These are phyloP conservation scores for Aspergillus sp. DNA, from an alignment of 2,329 filamentous ascomycete genomes.

Conservation along the genomic window DNA sequence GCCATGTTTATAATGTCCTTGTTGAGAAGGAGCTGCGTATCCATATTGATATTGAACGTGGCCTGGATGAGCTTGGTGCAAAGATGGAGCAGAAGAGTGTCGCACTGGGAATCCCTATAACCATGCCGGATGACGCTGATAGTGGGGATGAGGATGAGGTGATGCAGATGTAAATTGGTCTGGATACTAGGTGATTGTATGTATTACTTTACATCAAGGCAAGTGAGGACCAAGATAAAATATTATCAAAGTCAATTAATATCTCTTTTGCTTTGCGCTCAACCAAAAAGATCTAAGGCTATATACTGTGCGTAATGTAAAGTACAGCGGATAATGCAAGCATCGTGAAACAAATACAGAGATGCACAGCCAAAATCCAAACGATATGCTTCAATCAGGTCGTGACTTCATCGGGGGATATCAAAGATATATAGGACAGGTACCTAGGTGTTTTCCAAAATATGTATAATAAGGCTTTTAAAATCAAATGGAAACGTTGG, in stretches of 20 bases:
- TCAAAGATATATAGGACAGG: not conserved
- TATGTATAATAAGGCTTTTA: not conserved
- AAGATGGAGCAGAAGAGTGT: conserved; percentile 16
- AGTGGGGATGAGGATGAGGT: conserved; percentile 25
- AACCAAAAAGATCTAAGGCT: conserved; percentile 1
- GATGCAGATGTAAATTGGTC: conserved; percentile 12
- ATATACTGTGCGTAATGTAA: conserved; percentile 6
- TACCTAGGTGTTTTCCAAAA: not conserved
- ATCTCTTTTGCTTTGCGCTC: not conserved
- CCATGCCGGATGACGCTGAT: conserved; percentile 33
- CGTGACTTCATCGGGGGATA: conserved; percentile 4
- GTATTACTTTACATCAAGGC: not conserved
- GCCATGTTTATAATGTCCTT: conserved; percentile 56
- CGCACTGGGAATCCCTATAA: conserved; percentile 18
- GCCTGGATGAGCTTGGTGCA: conserved; percentile 34
- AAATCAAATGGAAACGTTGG: not conserved
- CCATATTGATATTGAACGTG: conserved; percentile 54
- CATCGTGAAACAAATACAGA: conserved; percentile 2
- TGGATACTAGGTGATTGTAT: not conserved
- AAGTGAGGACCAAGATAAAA: not conserved
- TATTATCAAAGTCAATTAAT: not conserved
- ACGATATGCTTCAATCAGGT: conserved; percentile 23
- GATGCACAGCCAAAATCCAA: conserved; percentile 12
- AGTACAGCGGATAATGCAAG: conserved; percentile 13
- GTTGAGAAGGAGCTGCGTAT: conserved; percentile 63